A percentile compares a stretch with the other conserved stretches of the same genome.
These are phyloP conservation scores for Penstemon newberryi DNA, from an alignment of 257 asterid genomes.

Conservation along the genomic window DNA sequence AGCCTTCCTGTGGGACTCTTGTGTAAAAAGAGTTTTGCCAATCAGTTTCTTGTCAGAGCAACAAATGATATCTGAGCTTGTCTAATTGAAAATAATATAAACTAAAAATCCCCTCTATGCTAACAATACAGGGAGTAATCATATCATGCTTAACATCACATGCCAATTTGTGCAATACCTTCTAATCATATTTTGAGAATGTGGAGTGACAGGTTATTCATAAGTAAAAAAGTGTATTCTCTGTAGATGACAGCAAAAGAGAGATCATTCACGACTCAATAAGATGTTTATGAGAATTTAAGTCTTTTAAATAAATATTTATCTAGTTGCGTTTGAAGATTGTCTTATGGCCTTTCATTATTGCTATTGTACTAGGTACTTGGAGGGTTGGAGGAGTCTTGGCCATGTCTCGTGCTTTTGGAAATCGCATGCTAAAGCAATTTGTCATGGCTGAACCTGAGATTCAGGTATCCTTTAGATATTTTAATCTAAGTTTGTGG, in stretches of 20 bases:
- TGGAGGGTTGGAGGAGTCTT: conserved; percentile 99
- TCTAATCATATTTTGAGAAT: conserved; percentile 9
- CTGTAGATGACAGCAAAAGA: background rate
- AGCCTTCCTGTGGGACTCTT: conserved; percentile 10
- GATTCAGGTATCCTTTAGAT: conserved; percentile 67
- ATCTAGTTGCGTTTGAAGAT: conserved; percentile 13
- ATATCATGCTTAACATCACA: background rate
- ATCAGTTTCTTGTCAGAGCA: background rate
- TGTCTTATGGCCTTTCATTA: background rate
- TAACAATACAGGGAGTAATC: conserved; percentile 2
- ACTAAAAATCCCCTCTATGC: conserved; percentile 15
- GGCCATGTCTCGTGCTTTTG: conserved; percentile 99
- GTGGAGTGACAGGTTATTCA: conserved; percentile 1
- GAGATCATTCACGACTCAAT: background rate
- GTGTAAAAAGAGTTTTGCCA: conserved; percentile 3
- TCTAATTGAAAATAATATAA: background rate
- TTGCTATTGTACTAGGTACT: conserved; percentile 58
- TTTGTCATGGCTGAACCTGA: conserved; percentile 97
- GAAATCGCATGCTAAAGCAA: conserved; percentile 96
- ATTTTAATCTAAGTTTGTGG: background rate
- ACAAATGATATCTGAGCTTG: background rate
- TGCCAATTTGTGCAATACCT: background rate
- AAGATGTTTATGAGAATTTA: background rate
- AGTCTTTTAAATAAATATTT: background rate
- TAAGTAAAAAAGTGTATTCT: background rate